Evolutionary conservation across 345 rosid species (phyloP).

Genomic region (Arabidopsis arenosa): DNA sequence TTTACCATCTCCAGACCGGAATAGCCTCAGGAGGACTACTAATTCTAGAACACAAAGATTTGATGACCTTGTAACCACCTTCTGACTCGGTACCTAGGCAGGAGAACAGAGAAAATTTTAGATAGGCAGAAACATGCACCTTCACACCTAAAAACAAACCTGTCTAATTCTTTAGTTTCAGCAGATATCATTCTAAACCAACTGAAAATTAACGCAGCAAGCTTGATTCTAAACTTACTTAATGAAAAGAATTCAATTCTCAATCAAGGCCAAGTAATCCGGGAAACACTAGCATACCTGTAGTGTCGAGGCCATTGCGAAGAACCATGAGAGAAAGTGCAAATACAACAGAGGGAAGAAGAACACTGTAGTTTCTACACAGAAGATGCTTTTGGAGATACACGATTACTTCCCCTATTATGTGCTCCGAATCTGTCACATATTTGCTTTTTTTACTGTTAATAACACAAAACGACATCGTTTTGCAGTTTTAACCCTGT

Average conservation of each 20-base stretch:
- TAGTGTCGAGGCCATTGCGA: constrained; percentile 40
- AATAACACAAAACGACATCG: too few species aligned
- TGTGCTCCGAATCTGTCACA: constrained; percentile 45
- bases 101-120: constrained; percentile 26
- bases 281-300: constrained; percentile 49
- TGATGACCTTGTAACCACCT: constrained; percentile 33
- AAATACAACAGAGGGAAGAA: constrained; percentile 67
- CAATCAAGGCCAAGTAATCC: constrained; percentile 7
- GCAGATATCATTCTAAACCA: constrained; percentile 6
- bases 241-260: neutral
- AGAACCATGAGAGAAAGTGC: constrained; percentile 68
- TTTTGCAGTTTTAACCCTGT: too few species aligned
- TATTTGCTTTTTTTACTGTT: too few species aligned
- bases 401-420: constrained; percentile 58
- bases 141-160: constrained; percentile 20
- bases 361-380: constrained; percentile 49
- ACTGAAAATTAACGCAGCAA: constrained; percentile 15
- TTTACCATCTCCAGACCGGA: constrained; percentile 91
- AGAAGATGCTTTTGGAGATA: constrained; percentile 64
- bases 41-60: constrained; percentile 55
- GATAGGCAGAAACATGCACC: constrained; percentile 28
- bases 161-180: constrained; percentile 12
- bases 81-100: constrained; percentile 27
- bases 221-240: neutral
- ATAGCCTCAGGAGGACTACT: constrained; percentile 68